These are phyloP conservation scores for Morella rubra DNA, from an alignment of 306 rosid genomes.

Conservation along the genomic window DNA sequence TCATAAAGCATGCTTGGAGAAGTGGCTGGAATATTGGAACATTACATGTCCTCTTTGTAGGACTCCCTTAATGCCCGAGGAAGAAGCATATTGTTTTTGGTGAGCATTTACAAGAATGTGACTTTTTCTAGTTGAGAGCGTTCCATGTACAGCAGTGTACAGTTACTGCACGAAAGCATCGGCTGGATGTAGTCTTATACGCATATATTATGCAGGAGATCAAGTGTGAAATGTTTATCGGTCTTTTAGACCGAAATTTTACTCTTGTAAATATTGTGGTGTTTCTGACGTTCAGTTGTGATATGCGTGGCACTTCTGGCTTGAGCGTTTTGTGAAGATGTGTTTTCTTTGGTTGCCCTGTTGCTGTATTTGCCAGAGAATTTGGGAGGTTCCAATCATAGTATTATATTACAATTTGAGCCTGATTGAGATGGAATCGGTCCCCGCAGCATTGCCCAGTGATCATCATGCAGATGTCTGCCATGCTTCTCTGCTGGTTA, in stretches of 20 bases:
- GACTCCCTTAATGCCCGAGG: conserved; percentile 73
- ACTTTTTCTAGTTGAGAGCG: conserved; percentile 19
- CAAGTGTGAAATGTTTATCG: conserved; percentile 15
- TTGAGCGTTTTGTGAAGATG: conserved; percentile 31
- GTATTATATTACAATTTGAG: not conserved
- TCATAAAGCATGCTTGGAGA: conserved; percentile 78
- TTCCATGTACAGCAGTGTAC: conserved; percentile 59
- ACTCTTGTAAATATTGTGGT: conserved; percentile 42
- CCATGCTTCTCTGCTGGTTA: no score
- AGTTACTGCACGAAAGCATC: conserved; percentile 27
- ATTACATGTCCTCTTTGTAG: conserved; percentile 94
- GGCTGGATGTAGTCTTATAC: conserved; percentile 31
- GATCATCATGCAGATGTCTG: not conserved
- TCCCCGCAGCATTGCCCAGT: no score
- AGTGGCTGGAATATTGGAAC: conserved; percentile 92
- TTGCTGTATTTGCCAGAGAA: not conserved
- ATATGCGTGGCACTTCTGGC: conserved; percentile 32
- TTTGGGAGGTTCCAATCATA: not conserved
- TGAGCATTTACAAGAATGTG: conserved; percentile 33
- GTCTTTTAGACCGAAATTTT: conserved; percentile 30
- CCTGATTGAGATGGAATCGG: not conserved
- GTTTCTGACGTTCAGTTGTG: conserved; percentile 31
- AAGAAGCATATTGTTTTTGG: conserved; percentile 56
- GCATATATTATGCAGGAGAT: conserved; percentile 26
- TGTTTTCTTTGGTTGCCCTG: conserved; percentile 22